Conservation (phyloP, 192 early-diverging fungal genomes). For the Phlyctochytrium arcticum region DNA sequence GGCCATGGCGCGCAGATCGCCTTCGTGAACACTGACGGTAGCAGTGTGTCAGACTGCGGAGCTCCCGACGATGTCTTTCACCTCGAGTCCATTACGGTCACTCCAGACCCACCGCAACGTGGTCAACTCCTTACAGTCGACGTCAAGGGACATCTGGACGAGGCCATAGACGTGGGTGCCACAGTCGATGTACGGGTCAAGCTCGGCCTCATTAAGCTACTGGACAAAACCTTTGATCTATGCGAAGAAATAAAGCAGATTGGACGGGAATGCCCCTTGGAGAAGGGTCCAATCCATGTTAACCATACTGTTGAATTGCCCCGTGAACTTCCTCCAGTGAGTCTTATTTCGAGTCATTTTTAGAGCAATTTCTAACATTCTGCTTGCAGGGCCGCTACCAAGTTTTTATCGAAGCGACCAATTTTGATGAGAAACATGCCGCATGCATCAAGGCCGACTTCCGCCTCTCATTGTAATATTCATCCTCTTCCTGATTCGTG, state of each 20-base stretch:
- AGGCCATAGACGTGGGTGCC: constrained; percentile 35
- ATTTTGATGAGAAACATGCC: constrained; percentile 19
- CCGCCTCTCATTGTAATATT: constrained; percentile 30
- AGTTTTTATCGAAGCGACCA: constrained; percentile 30
- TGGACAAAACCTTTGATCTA: constrained; percentile 33
- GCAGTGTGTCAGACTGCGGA: constrained; percentile 24
- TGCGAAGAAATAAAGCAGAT: constrained; percentile 44
- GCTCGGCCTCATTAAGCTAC: constrained; percentile 47
- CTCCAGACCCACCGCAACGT: constrained; percentile 43
- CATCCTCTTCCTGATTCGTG: too few relatives aligned
- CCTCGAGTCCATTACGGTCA: constrained; percentile 27
- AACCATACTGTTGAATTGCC: constrained; percentile 40
- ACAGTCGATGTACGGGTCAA: constrained; percentile 41
- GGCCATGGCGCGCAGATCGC: too few relatives aligned
- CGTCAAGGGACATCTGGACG: constrained; percentile 34
- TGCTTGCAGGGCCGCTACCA: constrained; percentile 33
- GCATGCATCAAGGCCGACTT: constrained; percentile 34
- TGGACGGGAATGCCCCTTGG: constrained; percentile 41
- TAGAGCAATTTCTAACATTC: background rate
- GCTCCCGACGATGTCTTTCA: constrained; percentile 28
- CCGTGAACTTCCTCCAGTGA: constrained; percentile 43
- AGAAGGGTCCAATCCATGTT: constrained; percentile 41
- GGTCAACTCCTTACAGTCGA: constrained; percentile 32
- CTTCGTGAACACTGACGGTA: too few relatives aligned
- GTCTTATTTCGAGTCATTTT: constrained; percentile 9